phyloP scores from a whole-genome alignment of 371 early-diverging fungal species.

The Zychaea mexicana region DNA sequence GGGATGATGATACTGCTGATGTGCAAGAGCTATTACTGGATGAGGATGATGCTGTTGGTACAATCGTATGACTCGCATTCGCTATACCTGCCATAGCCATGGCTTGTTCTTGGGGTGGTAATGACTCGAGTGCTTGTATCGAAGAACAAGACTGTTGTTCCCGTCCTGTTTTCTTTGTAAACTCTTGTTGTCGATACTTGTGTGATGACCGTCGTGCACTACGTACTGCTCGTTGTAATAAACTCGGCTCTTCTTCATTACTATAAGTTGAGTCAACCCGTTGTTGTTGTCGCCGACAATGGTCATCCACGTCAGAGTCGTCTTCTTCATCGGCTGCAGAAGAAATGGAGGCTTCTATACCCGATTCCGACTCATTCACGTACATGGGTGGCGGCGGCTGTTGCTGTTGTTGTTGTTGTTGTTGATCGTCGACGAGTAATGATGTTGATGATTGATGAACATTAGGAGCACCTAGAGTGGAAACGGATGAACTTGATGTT shows the following conservation, averaged over 20 bases:
- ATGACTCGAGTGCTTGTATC: background rate
- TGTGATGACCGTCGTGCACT: constrained; percentile 12
- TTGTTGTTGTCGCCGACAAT: background rate
- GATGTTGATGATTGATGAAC: background rate
- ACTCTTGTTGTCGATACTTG: background rate
- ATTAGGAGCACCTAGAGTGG: background rate
- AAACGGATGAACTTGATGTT: background rate
- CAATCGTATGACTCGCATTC: background rate
- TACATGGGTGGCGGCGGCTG: constrained; percentile 1
- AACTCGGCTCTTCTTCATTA: background rate
- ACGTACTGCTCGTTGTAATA: constrained; percentile 15
- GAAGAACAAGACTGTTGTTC: background rate
- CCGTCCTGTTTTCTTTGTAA: background rate
- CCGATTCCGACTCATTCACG: constrained; percentile 21
- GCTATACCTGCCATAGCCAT: constrained; percentile 5
- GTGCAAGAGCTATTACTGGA: constrained; percentile 4
- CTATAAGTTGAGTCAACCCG: no score
- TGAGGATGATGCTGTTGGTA: background rate
- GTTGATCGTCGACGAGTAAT: background rate
- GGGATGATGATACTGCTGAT: background rate
- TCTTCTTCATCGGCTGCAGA: constrained; percentile 14
- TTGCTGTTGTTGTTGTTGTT: background rate
- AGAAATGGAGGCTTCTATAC: constrained; percentile 18
- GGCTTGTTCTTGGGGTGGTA: constrained; percentile 11
- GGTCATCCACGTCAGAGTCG: constrained; percentile 5